Percentiles rank a stretch among this genome's conserved stretches.
phyloP scores from a whole-genome alignment of 108 stramenopile genomes.

The Nannochloropsis gaditana region DNA sequence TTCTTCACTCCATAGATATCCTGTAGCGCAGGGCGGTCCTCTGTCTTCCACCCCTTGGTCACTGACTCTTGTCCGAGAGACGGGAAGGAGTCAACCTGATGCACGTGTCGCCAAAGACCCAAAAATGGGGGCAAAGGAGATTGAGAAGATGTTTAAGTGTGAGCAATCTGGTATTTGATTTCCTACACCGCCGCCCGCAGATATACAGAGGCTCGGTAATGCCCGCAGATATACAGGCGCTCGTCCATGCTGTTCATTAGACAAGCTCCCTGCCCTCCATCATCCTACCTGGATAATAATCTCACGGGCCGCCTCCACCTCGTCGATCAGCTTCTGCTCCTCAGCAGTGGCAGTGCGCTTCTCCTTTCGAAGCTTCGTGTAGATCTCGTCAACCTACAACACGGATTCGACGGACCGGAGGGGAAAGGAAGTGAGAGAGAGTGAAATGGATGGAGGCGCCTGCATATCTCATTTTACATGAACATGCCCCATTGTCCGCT shows the following conservation, averaged over 20 bases:
- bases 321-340: constrained; percentile 77
- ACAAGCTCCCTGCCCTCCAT: not conserved
- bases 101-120: not conserved
- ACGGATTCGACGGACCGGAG: not conserved
- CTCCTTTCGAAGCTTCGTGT: constrained; percentile 69
- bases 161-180: too few species aligned
- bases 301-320: constrained; percentile 90
- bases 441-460: not conserved
- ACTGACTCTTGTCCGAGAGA: constrained; percentile 45
- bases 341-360: constrained; percentile 82
- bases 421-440: not conserved
- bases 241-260: not conserved
- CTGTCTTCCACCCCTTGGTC: constrained; percentile 30
- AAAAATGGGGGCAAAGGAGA: not conserved
- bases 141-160: not conserved
- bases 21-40: constrained; percentile 49
- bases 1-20: constrained; percentile 48
- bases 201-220: not conserved
- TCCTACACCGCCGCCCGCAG: not conserved
- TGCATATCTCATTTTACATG: too few species aligned
- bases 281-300: constrained; percentile 78
- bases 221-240: not conserved
- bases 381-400: constrained; percentile 84
- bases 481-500: too few species aligned
- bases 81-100: constrained; percentile 48